Evolutionary conservation across 1,284 basidiomycete species (phyloP).

Genomic region (Porodaedalea pini): DNA sequence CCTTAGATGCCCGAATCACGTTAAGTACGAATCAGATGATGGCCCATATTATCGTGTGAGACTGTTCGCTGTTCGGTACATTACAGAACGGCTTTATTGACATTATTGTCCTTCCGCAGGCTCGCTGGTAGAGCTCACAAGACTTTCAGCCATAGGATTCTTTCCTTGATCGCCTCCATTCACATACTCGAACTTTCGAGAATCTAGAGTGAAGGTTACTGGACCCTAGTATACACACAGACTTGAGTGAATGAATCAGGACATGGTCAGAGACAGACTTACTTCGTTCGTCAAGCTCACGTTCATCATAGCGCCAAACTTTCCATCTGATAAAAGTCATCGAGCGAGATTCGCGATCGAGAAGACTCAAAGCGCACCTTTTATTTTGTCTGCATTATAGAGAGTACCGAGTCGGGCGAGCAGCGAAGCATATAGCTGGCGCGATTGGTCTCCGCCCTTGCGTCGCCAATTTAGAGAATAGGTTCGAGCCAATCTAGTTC

Average conservation of each 20-base stretch:
- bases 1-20: no score
- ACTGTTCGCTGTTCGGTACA: no score
- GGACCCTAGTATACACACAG: constrained; percentile 54
- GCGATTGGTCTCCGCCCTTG: constrained; percentile 38
- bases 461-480: neutral
- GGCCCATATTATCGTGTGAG: no score
- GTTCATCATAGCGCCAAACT: constrained; percentile 92
- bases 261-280: constrained; percentile 24
- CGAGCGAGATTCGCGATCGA: constrained; percentile 6
- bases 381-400: constrained; percentile 72
- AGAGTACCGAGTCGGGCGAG: constrained; percentile 59
- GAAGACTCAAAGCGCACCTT: constrained; percentile 49
- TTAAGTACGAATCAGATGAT: no score
- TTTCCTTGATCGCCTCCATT: neutral
- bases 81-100: neutral
- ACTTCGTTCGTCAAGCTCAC: constrained; percentile 85
- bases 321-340: constrained; percentile 59
- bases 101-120: neutral
- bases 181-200: constrained; percentile 62
- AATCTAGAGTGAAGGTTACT: constrained; percentile 79
- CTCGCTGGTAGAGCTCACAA: neutral
- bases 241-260: constrained; percentile 15
- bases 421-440: constrained; percentile 68
- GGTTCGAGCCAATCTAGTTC: constrained; percentile 1
- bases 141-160: neutral